Base-by-base conservation (phyloP, 2,329 filamentous ascomycete genomes). In the Colletotrichum paranaense region DNA sequence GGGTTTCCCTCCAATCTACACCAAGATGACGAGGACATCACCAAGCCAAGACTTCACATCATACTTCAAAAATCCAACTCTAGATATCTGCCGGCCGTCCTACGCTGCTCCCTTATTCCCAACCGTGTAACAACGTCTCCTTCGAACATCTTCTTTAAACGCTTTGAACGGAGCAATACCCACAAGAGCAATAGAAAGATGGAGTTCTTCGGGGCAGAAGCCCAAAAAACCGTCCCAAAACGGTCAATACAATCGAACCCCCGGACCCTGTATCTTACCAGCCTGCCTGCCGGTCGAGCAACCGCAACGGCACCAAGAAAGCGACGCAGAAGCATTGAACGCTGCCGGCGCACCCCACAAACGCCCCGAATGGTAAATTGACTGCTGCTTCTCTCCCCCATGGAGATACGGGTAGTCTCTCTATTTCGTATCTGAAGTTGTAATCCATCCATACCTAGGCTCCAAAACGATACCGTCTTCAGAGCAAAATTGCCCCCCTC, bases 231-330 rank as follows among this genome's bases (percentile, higher is more conserved):
- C 19, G 3, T 49, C 42, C 42, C n/a, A 49, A 49, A 49, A 59
- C 62, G 42, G 64, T 24, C 38, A 60, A 60, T 35, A 67, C 26
- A 49, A 52, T 52, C 38, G 64, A 38, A 35, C 38, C 56, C 55
- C 55, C 28, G 28, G 55, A 59, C 64, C 64, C 42, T 59, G 64
- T 56, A 26, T 38, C 26, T 35, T 35, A 32, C 30, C 30, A 32
- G 32, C 32, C 32, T 49, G 30, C 42, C 26, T 56, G n/a, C 52
- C 52, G 52, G 35, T 26, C 62, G 30, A 46, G 14, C 16, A 7
- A 38, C 30, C 57, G 57, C 55, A 26, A 28, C 55, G 55, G 55
- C 24, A 26, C 24, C 24, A 49, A 49, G 42, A 49, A 49, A 49
- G 7, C 19, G 42, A 49, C 42, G 42, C 42, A 49, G 16, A n/a